Evolutionary conservation across 148 eudicot species (phyloP).

Genomic region (Diospyros lotus): DNA sequence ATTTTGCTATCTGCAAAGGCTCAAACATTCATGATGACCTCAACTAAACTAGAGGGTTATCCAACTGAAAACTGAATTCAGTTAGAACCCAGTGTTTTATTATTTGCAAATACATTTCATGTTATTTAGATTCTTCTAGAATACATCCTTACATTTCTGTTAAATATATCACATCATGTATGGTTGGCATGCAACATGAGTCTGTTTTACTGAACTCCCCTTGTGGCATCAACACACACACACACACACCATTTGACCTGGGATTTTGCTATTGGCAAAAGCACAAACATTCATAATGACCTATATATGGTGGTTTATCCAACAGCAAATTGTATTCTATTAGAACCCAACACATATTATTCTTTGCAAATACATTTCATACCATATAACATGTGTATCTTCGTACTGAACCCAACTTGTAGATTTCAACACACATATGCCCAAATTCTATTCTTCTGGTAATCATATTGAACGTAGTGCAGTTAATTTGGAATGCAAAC

Average conservation of each 20-base stretch:
- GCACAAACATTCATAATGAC: too few relatives aligned
- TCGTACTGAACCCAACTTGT: too few relatives aligned
- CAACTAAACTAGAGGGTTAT: background rate
- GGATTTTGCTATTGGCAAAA: too few relatives aligned
- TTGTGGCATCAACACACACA: background rate
- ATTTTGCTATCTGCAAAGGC: background rate
- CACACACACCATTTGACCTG: too few relatives aligned
- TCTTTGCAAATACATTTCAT: too few relatives aligned
- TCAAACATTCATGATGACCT: background rate
- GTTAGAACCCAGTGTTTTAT: background rate
- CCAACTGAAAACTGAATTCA: background rate
- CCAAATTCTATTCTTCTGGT: background rate
- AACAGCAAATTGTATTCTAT: too few relatives aligned
- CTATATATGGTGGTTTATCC: too few relatives aligned
- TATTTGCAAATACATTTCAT: background rate
- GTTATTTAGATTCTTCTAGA: background rate
- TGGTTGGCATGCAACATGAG: slow-evolving; percentile 3
- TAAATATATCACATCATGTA: background rate
- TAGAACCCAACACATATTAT: too few relatives aligned
- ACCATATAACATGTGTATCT: too few relatives aligned
- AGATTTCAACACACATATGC: too few relatives aligned
- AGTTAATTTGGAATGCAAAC: background rate
- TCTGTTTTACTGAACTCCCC: background rate
- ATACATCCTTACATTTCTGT: background rate
- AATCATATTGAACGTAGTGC: background rate